phyloP scores from a whole-genome alignment of 2,329 filamentous ascomycete genomes.

The Decorospora gaudefroyi region DNA sequence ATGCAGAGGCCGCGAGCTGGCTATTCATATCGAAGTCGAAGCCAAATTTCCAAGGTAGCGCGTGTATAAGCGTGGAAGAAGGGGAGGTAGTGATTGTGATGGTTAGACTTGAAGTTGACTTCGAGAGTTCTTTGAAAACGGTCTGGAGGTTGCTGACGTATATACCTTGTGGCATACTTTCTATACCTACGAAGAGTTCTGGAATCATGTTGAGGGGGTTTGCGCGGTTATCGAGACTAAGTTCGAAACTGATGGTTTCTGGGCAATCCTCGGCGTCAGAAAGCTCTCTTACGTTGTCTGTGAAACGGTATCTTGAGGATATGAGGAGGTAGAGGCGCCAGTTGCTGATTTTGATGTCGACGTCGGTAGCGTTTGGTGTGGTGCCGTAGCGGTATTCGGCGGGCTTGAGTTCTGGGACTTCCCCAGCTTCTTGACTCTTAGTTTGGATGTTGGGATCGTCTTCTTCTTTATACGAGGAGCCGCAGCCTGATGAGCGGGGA shows the following conservation, averaged over 20 bases:
- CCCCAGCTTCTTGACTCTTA: no score
- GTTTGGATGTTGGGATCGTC: not conserved
- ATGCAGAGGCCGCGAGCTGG: no score
- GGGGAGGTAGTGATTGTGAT: no score
- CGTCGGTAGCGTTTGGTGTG: slow-evolving; percentile 1
- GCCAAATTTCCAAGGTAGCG: slow-evolving; percentile 6
- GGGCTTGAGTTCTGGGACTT: no score
- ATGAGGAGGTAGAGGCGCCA: slow-evolving; percentile 6
- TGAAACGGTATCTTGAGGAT: slow-evolving; percentile 9
- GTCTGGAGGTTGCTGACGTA: not conserved
- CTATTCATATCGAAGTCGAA: slow-evolving; percentile 3
- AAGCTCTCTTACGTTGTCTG: slow-evolving; percentile 6
- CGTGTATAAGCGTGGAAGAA: no score
- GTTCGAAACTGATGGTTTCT: not conserved
- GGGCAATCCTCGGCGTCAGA: not conserved
- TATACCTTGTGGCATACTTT: not conserved
- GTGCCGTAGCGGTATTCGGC: slow-evolving; percentile 5
- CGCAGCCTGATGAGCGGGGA: no score
- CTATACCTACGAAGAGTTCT: not conserved
- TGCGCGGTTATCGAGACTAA: not conserved
- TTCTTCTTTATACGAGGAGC: no score
- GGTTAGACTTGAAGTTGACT: not conserved
- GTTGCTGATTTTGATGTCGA: slow-evolving; percentile 7
- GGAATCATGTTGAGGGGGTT: not conserved
- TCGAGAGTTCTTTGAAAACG: not conserved